These are phyloP conservation scores for Fraxinus xanthoxyloides DNA, from an alignment of 305 asterid species.

Conservation along the genomic window DNA sequence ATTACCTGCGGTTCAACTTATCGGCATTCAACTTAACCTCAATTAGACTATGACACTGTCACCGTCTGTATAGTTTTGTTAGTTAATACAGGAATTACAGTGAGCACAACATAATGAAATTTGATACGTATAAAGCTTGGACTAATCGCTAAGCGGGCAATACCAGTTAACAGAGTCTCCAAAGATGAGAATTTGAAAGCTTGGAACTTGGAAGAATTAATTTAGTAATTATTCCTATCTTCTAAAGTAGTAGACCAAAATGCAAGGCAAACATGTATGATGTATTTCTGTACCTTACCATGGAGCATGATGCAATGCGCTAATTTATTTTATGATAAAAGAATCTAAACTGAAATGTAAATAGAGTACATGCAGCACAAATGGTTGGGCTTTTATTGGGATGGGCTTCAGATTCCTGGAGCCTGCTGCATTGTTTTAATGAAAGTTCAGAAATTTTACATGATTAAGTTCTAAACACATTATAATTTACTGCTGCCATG, in stretches of 20 bases:
- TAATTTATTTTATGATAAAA: not conserved
- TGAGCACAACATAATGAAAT: not conserved
- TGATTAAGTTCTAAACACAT: not conserved
- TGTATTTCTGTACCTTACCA: not conserved
- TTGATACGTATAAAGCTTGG: not conserved
- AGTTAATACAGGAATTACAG: not conserved
- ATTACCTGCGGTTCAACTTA: not conserved
- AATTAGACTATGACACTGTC: not conserved
- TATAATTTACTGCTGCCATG: not conserved
- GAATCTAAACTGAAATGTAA: not conserved
- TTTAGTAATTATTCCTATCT: not conserved
- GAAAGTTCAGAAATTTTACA: not conserved
- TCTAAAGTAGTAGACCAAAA: not conserved
- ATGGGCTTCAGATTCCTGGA: not conserved
- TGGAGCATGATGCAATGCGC: not conserved
- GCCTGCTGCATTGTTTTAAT: not conserved
- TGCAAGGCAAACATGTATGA: not conserved
- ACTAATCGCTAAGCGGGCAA: not conserved
- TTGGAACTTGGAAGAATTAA: not conserved
- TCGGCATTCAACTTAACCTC: conserved; percentile 4
- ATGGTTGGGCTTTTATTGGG: not conserved
- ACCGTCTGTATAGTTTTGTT: not conserved
- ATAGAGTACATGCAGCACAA: not conserved
- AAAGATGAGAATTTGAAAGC: not conserved
- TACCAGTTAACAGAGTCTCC: not conserved